These are phyloP conservation scores for Thelonectria blattea DNA, from an alignment of 2,329 filamentous ascomycete species.

Conservation along the genomic window DNA sequence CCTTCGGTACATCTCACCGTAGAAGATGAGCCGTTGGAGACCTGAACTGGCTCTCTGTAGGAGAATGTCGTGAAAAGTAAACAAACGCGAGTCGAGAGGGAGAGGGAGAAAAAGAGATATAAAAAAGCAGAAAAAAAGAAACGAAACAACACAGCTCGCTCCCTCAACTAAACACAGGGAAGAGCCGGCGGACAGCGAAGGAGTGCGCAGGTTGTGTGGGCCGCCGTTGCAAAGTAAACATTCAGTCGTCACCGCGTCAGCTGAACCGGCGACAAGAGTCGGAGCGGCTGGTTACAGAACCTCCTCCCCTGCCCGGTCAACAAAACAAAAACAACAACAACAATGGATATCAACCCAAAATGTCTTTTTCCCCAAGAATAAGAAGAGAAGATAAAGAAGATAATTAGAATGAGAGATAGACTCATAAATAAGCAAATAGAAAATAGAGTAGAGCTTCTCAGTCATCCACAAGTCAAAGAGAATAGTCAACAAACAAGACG, in stretches of 20 bases:
- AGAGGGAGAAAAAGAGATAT: background rate
- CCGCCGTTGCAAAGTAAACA: constrained; percentile 37
- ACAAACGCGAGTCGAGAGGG: background rate
- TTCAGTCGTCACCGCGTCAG: constrained; percentile 28
- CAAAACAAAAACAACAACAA: background rate
- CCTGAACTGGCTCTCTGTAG: no score
- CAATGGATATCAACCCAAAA: background rate
- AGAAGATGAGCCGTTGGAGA: constrained; percentile 14
- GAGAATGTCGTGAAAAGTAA: no score
- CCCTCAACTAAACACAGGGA: background rate
- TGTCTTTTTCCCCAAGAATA: background rate
- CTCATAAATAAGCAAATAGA: no score
- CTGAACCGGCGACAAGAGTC: background rate
- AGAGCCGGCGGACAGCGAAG: constrained; percentile 13
- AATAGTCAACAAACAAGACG: background rate
- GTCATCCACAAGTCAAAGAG: no score
- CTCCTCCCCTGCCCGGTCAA: constrained; percentile 1
- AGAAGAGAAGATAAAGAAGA: constrained; percentile 3
- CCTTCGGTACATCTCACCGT: background rate
- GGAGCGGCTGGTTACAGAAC: constrained; percentile 4
- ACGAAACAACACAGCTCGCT: background rate
- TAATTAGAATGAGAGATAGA: background rate
- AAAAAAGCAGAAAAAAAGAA: background rate
- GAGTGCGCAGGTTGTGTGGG: constrained; percentile 26
- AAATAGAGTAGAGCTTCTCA: no score